phyloP scores from a whole-genome alignment of 2,329 filamentous ascomycete species.

The Sarocladium kiliense region DNA sequence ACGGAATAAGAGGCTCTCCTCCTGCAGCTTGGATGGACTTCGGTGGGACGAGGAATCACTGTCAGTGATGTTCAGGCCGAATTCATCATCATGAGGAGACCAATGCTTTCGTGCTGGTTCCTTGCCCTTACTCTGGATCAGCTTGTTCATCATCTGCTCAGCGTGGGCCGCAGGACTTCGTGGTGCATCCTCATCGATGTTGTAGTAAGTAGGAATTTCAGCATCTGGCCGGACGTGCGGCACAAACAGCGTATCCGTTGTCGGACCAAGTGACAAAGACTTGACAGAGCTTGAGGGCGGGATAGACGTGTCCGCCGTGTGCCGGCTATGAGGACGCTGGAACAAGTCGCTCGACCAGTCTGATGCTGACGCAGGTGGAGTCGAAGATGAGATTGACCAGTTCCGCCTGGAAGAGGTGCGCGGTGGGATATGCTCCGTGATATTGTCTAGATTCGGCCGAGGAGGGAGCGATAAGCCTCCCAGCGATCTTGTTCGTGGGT shows the following conservation, averaged over 20 bases:
- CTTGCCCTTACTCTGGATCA: neutral
- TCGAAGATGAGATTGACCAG: conserved; percentile 26
- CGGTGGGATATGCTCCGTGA: conserved; percentile 28
- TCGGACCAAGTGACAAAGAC: neutral
- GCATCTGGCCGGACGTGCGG: neutral
- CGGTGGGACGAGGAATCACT: neutral
- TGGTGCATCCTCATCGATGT: neutral
- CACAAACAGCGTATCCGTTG: neutral
- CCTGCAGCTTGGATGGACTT: neutral
- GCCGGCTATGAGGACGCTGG: conserved; percentile 32
- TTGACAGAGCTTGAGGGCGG: neutral
- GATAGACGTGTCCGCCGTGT: conserved; percentile 42
- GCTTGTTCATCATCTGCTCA: neutral
- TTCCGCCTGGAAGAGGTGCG: conserved; percentile 7
- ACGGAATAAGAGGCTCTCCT: conserved; percentile 21
- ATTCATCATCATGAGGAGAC: neutral
- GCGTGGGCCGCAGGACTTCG: neutral
- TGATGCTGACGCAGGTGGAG: conserved; percentile 33
- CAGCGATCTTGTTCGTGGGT: conserved; percentile 19
- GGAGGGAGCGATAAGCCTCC: conserved; percentile 10
- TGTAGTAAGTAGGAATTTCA: neutral
- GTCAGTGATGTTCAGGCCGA: neutral
- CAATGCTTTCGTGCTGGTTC: neutral
- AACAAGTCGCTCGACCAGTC: conserved; percentile 35
- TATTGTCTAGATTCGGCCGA: conserved; percentile 22